These are phyloP conservation scores for Mycena kentingensis DNA, from an alignment of 768 basidiomycete genomes.

Conservation along the genomic window DNA sequence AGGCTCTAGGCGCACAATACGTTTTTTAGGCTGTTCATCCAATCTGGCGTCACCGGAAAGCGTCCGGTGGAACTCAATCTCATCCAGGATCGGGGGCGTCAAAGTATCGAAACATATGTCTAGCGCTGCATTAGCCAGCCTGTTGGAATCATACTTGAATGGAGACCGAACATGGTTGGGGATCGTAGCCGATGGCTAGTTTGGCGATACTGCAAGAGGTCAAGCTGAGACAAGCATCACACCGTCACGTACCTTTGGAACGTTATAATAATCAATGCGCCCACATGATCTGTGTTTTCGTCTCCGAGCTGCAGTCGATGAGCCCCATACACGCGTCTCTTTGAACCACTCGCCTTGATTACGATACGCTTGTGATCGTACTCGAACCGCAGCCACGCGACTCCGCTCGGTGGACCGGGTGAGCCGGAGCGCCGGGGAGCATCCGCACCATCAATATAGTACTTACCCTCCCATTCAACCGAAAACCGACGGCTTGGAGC, in stretches of 20 bases:
- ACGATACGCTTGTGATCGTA: conserved; percentile 71
- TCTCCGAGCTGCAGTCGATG: conserved; percentile 57
- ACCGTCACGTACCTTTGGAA: conserved; percentile 62
- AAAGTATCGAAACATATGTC: conserved; percentile 70
- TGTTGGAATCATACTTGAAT: conserved; percentile 9
- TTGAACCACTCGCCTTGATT: conserved; percentile 58
- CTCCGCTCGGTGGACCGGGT: conserved; percentile 29
- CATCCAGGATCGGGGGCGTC: conserved; percentile 66
- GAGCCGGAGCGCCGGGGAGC: conserved; percentile 6
- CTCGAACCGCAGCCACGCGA: conserved; percentile 60
- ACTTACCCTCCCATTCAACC: conserved; percentile 66
- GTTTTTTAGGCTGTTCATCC: conserved; percentile 51
- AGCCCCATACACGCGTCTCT: too few species aligned
- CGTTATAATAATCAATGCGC: conserved; percentile 52
- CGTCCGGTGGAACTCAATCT: conserved; percentile 57
- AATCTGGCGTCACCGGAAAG: conserved; percentile 41
- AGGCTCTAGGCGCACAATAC: conserved; percentile 59
- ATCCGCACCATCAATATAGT: conserved; percentile 32
- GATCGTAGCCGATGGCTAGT: conserved; percentile 63
- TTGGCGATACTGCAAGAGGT: conserved; percentile 63
- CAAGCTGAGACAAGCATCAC: too few species aligned
- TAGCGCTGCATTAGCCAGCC: too few species aligned
- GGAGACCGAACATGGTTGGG: conserved; percentile 60
- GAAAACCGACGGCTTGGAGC: conserved; percentile 58
- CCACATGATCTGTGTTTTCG: conserved; percentile 49